phyloP scores from a whole-genome alignment of 164 flowering plant genomes.

The Cinnamomum chago region DNA sequence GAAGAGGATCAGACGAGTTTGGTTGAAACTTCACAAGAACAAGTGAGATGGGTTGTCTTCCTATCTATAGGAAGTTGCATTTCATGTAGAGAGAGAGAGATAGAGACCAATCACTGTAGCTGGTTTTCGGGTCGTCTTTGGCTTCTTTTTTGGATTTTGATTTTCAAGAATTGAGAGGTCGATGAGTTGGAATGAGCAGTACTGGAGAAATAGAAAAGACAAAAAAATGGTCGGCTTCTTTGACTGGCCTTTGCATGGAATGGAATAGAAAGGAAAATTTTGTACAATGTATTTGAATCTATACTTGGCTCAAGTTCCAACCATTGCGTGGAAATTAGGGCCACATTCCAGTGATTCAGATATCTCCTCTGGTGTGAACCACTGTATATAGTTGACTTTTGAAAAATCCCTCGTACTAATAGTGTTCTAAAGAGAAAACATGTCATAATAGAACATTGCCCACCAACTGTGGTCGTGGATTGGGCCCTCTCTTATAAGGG shows the following conservation, averaged over 20 bases:
- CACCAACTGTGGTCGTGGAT: too few species aligned
- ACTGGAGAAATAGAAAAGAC: neutral
- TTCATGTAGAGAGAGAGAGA: neutral
- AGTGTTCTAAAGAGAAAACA: too few species aligned
- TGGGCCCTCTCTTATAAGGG: too few species aligned
- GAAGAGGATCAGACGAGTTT: neutral
- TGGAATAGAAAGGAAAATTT: neutral
- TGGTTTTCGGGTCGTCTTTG: slow-evolving; percentile 6
- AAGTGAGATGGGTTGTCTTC: neutral
- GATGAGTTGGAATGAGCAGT: neutral
- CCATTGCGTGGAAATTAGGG: too few species aligned
- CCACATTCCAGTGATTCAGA: too few species aligned
- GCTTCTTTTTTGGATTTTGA: neutral
- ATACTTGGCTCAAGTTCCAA: too few species aligned
- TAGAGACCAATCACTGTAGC: neutral
- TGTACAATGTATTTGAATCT: too few species aligned
- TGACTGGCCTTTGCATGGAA: neutral
- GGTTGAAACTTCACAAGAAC: neutral
- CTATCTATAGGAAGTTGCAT: neutral
- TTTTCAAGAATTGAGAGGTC: neutral
- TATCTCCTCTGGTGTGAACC: too few species aligned
- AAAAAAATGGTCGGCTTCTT: neutral
- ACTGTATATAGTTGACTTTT: too few species aligned
- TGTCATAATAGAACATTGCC: too few species aligned
- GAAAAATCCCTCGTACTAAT: too few species aligned